A percentile compares a stretch with the other conserved stretches of the same genome.
Conservation (phyloP, 768 basidiomycete genomes). For the Pulveroboletus frians region DNA sequence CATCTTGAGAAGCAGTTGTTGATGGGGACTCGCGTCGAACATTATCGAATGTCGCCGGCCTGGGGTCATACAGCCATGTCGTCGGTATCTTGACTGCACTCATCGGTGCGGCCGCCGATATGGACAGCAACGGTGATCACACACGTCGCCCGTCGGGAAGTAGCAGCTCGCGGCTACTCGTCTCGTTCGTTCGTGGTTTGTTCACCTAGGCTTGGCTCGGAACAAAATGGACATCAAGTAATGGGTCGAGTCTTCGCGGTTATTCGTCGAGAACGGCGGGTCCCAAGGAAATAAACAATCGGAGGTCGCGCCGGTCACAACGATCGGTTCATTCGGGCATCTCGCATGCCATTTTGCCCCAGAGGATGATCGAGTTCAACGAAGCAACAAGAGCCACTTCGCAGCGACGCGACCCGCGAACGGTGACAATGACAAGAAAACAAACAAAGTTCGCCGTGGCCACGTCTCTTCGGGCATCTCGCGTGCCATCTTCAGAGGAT, state of each 20-base stretch:
- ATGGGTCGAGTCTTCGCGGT: neutral
- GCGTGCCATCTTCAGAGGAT: neutral
- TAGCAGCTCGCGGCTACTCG: neutral
- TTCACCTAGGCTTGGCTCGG: neutral
- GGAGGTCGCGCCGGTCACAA: neutral
- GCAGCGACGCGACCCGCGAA: neutral
- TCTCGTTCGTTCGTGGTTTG: neutral
- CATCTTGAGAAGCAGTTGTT: neutral
- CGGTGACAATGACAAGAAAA: neutral
- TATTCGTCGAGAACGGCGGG: neutral
- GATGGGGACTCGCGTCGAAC: neutral
- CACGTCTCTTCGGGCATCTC: neutral
- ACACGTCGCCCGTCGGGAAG: neutral
- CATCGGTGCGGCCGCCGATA: too few relatives aligned
- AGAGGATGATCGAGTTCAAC: neutral
- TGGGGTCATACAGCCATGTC: neutral
- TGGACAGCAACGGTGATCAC: neutral
- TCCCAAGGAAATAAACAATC: too few relatives aligned
- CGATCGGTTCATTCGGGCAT: neutral
- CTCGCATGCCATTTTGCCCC: conserved; percentile 5
- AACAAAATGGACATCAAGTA: neutral
- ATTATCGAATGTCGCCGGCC: neutral
- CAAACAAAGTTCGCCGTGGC: neutral
- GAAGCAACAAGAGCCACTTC: neutral
- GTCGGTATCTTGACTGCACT: neutral